Conservation (phyloP, 768 basidiomycete species). For the Tricholomella constricta region DNA sequence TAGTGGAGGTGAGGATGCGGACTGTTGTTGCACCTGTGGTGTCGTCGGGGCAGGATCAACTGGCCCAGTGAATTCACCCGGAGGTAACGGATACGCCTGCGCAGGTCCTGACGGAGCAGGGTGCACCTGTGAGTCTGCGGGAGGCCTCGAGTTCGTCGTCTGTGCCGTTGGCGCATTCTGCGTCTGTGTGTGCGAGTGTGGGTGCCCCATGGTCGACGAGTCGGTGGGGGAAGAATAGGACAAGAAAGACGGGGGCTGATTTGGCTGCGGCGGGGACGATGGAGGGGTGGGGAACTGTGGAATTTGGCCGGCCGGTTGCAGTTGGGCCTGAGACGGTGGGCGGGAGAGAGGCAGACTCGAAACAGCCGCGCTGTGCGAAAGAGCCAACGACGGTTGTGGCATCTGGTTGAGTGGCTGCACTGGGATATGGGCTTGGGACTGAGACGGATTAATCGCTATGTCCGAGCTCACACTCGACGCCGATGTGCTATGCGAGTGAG, state of each 20-base stretch:
- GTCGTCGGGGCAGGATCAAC: neutral
- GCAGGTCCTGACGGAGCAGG: neutral
- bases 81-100: neutral
- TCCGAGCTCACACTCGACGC: neutral
- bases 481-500: conserved; percentile 6
- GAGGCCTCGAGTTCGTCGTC: neutral
- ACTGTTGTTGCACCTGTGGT: neutral
- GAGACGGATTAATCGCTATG: too few relatives aligned
- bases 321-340: too few relatives aligned
- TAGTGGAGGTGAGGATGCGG: neutral
- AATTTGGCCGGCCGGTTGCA: too few relatives aligned
- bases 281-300: neutral
- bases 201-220: neutral
- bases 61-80: neutral
- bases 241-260: too few relatives aligned
- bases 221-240: too few relatives aligned
- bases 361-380: too few relatives aligned
- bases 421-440: neutral
- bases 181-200: neutral
- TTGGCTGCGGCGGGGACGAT: neutral
- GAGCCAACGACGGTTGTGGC: neutral
- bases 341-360: too few relatives aligned
- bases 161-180: neutral
- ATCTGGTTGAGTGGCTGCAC: neutral
- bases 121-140: neutral